A percentile compares a stretch with the other conserved stretches of the same genome.
Conservation (phyloP, 2,329 filamentous ascomycete species). For the Macrophomina tecta region DNA sequence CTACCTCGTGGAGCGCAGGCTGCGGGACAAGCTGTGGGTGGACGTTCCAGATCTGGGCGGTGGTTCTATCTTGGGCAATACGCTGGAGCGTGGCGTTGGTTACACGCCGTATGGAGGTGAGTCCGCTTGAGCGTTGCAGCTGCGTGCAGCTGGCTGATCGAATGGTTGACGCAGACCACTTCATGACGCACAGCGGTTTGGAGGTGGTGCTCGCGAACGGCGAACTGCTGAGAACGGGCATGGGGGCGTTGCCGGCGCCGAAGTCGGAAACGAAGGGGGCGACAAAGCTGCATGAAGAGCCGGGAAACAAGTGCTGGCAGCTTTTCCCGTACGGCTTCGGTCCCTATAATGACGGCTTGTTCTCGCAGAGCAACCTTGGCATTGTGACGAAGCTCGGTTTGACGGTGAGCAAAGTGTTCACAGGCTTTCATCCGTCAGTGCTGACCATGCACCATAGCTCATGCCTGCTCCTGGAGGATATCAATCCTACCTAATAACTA, state of each 20-base stretch:
- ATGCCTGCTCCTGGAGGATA: conserved; percentile 61
- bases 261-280: conserved; percentile 33
- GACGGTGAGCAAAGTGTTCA: background rate
- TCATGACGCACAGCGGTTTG: conserved; percentile 52
- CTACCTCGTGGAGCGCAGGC: conserved; percentile 48
- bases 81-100: conserved; percentile 43
- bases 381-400: conserved; percentile 59
- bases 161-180: conserved; percentile 46
- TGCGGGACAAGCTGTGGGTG: conserved; percentile 50
- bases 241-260: conserved; percentile 45
- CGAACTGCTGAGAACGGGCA: conserved; percentile 48
- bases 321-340: conserved; percentile 46
- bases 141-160: conserved; percentile 44
- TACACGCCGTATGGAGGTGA: conserved; percentile 46
- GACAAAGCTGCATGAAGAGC: conserved; percentile 27
- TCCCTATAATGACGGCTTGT: conserved; percentile 45
- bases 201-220: conserved; percentile 52
- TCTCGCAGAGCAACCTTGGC: conserved; percentile 44
- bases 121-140: conserved; percentile 46
- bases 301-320: conserved; percentile 37
- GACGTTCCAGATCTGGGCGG: conserved; percentile 46
- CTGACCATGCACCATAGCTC: conserved; percentile 38
- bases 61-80: conserved; percentile 44
- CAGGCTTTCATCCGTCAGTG: background rate
- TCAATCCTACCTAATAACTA: conserved; percentile 52